Evolutionary conservation across 1,284 basidiomycete species (phyloP).

Genomic region (Vanrija humicola): DNA sequence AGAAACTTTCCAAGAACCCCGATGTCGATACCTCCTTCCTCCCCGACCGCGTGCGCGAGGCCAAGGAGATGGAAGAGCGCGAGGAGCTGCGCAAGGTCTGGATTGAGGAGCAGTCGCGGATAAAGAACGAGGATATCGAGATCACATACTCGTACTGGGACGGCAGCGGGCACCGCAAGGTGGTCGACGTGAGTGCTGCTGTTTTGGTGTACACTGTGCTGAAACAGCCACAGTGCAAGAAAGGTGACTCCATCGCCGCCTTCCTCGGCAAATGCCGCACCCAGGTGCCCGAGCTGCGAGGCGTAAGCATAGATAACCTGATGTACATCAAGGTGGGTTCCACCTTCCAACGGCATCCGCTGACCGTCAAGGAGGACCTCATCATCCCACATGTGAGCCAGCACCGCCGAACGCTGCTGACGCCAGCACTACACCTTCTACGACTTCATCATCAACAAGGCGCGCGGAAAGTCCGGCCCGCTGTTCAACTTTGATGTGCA

Average conservation of each 20-base stretch:
- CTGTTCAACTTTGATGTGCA: conserved; percentile 99
- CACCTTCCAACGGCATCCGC: neutral
- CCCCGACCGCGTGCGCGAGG: conserved; percentile 93
- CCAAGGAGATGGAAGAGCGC: conserved; percentile 78
- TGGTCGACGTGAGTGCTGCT: conserved; percentile 65
- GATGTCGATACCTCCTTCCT: conserved; percentile 96
- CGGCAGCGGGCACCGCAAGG: conserved; percentile 92
- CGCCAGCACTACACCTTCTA: conserved; percentile 93
- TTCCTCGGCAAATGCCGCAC: conserved; percentile 91
- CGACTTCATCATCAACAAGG: conserved; percentile 97
- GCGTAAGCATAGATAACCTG: conserved; percentile 86
- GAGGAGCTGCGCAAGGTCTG: conserved; percentile 88
- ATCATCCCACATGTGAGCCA: conserved; percentile 82
- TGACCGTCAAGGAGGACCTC: conserved; percentile 71
- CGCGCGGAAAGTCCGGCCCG: conserved; percentile 94
- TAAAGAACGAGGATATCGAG: conserved; percentile 42
- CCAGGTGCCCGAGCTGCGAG: conserved; percentile 87
- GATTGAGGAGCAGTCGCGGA: conserved; percentile 66
- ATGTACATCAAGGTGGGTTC: conserved; percentile 89
- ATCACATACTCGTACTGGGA: conserved; percentile 93
- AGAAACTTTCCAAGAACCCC: conserved; percentile 89
- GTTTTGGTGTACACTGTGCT: neutral
- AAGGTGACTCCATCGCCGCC: conserved; percentile 84
- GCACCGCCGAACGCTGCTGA: neutral
- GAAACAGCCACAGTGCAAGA: conserved; percentile 70